Conservation (phyloP, 371 early-diverging fungal genomes). For the Choanephora cucurbitarum region DNA sequence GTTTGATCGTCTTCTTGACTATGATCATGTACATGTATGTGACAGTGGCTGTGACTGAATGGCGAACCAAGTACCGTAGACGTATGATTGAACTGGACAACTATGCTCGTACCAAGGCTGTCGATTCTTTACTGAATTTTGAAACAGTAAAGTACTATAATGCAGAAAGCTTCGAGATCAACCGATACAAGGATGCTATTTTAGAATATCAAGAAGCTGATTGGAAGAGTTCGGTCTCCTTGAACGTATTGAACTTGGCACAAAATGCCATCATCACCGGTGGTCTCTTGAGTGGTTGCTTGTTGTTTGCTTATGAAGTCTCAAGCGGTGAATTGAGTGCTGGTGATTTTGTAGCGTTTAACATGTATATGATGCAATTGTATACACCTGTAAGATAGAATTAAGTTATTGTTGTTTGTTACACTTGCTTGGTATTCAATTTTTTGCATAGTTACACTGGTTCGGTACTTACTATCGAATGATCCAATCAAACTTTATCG, state of each 20-base stretch:
- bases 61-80: slow-evolving; percentile 87
- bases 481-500: slow-evolving; percentile 82
- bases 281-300: slow-evolving; percentile 74
- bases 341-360: slow-evolving; percentile 86
- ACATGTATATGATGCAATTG: slow-evolving; percentile 82
- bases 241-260: slow-evolving; percentile 77
- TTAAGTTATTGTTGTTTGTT: slow-evolving; percentile 10
- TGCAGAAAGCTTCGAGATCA: slow-evolving; percentile 78
- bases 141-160: slow-evolving; percentile 94
- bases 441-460: slow-evolving; percentile 23
- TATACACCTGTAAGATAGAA: slow-evolving; percentile 75
- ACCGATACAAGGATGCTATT: slow-evolving; percentile 75
- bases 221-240: slow-evolving; percentile 64
- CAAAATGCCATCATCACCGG: slow-evolving; percentile 85
- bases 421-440: slow-evolving; percentile 3
- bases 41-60: slow-evolving; percentile 88
- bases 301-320: slow-evolving; percentile 80
- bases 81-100: slow-evolving; percentile 76
- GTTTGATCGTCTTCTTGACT: slow-evolving; percentile 80
- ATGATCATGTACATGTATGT: slow-evolving; percentile 84
- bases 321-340: slow-evolving; percentile 69
- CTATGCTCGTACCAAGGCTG: slow-evolving; percentile 72
- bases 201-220: slow-evolving; percentile 82
- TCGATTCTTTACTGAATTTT: slow-evolving; percentile 93
- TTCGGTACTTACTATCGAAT: slow-evolving; percentile 55